Conservation (phyloP, 1,284 basidiomycete species). For the Sanguinoderma infundibulare region DNA sequence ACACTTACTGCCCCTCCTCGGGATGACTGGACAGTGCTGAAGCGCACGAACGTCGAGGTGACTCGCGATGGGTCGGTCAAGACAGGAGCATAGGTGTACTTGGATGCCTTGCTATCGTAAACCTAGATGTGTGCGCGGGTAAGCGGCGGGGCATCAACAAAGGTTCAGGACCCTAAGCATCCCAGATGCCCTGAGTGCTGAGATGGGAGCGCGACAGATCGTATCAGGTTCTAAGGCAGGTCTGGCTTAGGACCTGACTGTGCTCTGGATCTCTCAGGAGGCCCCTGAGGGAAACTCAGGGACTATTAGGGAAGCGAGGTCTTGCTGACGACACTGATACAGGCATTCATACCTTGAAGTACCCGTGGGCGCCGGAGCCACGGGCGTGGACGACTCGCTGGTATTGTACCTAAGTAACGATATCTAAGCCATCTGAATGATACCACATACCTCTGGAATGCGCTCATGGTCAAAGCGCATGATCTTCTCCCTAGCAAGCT, state of each 20-base stretch:
- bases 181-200: no score
- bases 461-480: slow-evolving; percentile 84
- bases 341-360: slow-evolving; percentile 54
- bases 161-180: no score
- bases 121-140: slow-evolving; percentile 35
- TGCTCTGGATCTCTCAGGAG: no score
- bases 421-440: background rate
- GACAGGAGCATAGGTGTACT: slow-evolving; percentile 70
- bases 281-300: no score
- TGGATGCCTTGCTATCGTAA: slow-evolving; percentile 62
- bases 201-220: no score
- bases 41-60: slow-evolving; percentile 80
- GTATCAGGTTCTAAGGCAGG: no score
- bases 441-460: slow-evolving; percentile 68
- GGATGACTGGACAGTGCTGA: slow-evolving; percentile 82
- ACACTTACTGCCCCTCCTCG: slow-evolving; percentile 68
- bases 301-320: no score
- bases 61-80: slow-evolving; percentile 72
- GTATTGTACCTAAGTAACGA: slow-evolving; percentile 1
- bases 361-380: slow-evolving; percentile 81
- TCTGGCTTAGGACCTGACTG: no score
- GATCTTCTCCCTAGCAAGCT: slow-evolving; percentile 70
- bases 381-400: slow-evolving; percentile 69
- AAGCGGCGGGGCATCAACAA: background rate
- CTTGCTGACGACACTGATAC: no score